Conservation (phyloP, 495 filamentous ascomycete species). For the Aspergillus olivimuriae region DNA sequence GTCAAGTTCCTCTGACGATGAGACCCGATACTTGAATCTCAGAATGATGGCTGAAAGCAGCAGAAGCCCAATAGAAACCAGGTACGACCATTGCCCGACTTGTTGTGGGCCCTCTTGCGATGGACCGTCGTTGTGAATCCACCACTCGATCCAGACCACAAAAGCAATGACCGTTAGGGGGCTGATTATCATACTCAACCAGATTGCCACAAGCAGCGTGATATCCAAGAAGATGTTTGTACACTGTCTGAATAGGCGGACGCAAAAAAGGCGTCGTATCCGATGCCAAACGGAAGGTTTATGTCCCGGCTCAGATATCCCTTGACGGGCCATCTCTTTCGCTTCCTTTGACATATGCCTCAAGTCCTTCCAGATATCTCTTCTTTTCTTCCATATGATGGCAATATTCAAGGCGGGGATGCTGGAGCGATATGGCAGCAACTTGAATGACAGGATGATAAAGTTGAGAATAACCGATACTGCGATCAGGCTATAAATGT, state of each 20-base stretch:
- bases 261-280: too few relatives aligned
- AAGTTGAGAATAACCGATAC: constrained; percentile 21
- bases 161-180: constrained; percentile 28
- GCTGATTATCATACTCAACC: constrained; percentile 31
- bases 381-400: constrained; percentile 21
- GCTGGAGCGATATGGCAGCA: constrained; percentile 21
- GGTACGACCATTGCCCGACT: constrained; percentile 30
- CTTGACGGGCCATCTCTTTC: too few relatives aligned
- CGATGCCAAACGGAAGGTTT: too few relatives aligned
- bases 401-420: constrained; percentile 21
- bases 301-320: too few relatives aligned
- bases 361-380: constrained; percentile 16
- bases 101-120: constrained; percentile 24
- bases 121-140: constrained; percentile 27
- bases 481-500: constrained; percentile 29
- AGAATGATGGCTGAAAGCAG: constrained; percentile 23
- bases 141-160: constrained; percentile 28
- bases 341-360: background rate
- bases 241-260: too few relatives aligned
- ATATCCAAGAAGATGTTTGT: constrained; percentile 13
- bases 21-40: constrained; percentile 22
- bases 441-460: constrained; percentile 18
- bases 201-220: constrained; percentile 14
- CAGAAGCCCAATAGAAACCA: constrained; percentile 22
- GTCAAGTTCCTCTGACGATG: constrained; percentile 21